A percentile compares a stretch with the other conserved stretches of the same genome.
Evolutionary conservation across 345 rosid genomes (phyloP).

Genomic region (Heritiera fomes): DNA sequence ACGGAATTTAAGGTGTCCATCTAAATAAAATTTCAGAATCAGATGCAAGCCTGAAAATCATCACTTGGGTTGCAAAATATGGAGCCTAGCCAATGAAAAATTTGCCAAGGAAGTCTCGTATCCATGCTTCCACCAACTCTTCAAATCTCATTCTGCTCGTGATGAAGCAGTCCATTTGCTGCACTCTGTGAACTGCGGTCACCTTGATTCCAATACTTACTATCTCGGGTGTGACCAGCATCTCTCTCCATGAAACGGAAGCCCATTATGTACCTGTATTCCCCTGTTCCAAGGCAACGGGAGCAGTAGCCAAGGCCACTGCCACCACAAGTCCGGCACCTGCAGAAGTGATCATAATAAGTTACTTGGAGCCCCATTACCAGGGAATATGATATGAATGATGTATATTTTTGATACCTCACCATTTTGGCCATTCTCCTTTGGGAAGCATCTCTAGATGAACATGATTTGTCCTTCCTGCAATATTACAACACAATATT

Average conservation of each 20-base stretch:
- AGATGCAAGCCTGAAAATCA: not conserved
- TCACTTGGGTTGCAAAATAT: not conserved
- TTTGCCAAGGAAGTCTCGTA: not conserved
- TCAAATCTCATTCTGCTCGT: not conserved
- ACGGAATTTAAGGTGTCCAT: not conserved
- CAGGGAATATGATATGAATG: not conserved
- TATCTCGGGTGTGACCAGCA: slow-evolving; percentile 12
- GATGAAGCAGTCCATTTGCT: slow-evolving; percentile 17
- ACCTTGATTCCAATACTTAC: slow-evolving; percentile 9
- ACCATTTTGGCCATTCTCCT: slow-evolving; percentile 94
- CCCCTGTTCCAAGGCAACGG: slow-evolving; percentile 78
- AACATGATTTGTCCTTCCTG: slow-evolving; percentile 64
- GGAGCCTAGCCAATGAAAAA: not conserved
- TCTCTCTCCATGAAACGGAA: slow-evolving; percentile 57
- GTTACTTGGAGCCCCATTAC: not conserved
- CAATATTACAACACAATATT: slow-evolving; percentile 5
- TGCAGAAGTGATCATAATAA: slow-evolving; percentile 24
- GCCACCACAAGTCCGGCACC: slow-evolving; percentile 80
- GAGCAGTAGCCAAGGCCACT: slow-evolving; percentile 70
- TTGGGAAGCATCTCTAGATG: slow-evolving; percentile 63
- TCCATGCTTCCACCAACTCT: not conserved
- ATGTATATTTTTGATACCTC: slow-evolving; percentile 18
- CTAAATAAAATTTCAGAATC: not conserved
- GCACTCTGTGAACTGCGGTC: slow-evolving; percentile 2
- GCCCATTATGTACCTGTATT: slow-evolving; percentile 61